Percentiles rank a stretch among this genome's conserved stretches.
These are phyloP conservation scores for Penicillium sp. DNA, from an alignment of 2,329 filamentous ascomycete genomes.

Conservation along the genomic window DNA sequence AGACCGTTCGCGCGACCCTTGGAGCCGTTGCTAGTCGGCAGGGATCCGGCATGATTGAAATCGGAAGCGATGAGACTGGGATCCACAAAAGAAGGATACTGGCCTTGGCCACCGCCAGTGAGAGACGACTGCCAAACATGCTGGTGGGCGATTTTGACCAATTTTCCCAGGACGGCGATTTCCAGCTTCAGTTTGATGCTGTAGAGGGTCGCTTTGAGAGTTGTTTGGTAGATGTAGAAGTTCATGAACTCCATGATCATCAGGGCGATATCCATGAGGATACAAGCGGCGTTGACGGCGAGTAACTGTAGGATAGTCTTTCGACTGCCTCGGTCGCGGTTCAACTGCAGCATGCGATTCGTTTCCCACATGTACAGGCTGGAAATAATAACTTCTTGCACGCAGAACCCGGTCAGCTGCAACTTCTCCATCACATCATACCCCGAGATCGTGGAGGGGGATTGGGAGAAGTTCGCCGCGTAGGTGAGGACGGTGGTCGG, in stretches of 20 bases:
- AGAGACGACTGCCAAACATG: conserved; percentile 27
- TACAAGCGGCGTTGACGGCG: conserved; percentile 53
- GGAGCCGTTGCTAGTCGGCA: conserved; percentile 16
- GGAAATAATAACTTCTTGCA: conserved; percentile 52
- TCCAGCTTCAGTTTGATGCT: conserved; percentile 55
- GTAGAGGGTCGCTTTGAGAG: conserved; percentile 42
- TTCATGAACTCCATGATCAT: conserved; percentile 45
- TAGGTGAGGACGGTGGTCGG: conserved; percentile 59
- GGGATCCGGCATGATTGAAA: conserved; percentile 18
- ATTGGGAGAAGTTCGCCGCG: conserved; percentile 33
- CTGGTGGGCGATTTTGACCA: conserved; percentile 40
- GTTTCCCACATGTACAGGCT: conserved; percentile 58
- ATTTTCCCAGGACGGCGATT: conserved; percentile 56
- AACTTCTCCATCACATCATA: conserved; percentile 40
- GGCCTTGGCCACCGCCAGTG: conserved; percentile 7
- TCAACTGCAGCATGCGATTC: conserved; percentile 39
- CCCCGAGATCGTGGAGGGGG: conserved; percentile 20
- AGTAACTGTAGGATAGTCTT: conserved; percentile 58
- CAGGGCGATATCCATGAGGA: conserved; percentile 51
- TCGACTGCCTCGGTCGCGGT: conserved; percentile 30
- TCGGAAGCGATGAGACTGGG: conserved; percentile 20
- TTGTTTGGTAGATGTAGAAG: conserved; percentile 45
- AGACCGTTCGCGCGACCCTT: conserved; percentile 21
- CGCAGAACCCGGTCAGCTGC: conserved; percentile 45
- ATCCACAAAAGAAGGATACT: conserved; percentile 29